phyloP scores from a whole-genome alignment of 2,329 filamentous ascomycete species.

The Trichophyton simii region DNA sequence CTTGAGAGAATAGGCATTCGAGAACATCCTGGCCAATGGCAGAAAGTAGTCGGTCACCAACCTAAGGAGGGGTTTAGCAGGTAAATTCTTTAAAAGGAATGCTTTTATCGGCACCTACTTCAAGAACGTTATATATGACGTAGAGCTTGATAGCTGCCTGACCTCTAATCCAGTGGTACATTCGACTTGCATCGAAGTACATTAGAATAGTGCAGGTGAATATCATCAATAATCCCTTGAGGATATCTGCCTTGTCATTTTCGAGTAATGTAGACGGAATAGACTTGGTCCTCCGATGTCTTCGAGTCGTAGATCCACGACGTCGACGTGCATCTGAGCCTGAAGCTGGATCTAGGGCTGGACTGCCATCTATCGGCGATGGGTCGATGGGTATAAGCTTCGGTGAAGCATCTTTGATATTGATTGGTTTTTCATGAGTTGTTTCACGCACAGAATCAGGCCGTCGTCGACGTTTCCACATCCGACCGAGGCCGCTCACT shows the following conservation, averaged over 20 bases:
- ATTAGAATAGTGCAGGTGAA: conserved; percentile 75
- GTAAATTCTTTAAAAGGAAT: not conserved
- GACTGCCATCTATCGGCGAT: not conserved
- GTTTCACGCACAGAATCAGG: conserved; percentile 6
- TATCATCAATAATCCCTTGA: conserved; percentile 81
- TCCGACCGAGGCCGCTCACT: conserved; percentile 62
- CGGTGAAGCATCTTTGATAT: conserved; percentile 11
- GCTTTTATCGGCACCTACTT: conserved; percentile 37
- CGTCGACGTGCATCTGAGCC: conserved; percentile 13
- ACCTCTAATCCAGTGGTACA: conserved; percentile 95
- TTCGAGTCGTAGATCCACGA: conserved; percentile 25
- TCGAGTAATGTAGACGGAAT: conserved; percentile 72
- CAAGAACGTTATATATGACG: conserved; percentile 95
- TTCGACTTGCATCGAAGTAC: conserved; percentile 84
- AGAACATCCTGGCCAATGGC: conserved; percentile 92
- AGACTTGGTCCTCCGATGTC: conserved; percentile 66
- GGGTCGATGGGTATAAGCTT: not conserved
- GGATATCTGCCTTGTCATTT: conserved; percentile 86
- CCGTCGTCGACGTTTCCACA: conserved; percentile 47
- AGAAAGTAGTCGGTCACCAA: conserved; percentile 76
- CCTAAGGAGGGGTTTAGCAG: conserved; percentile 26
- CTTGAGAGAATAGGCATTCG: conserved; percentile 86
- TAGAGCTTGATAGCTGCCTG: conserved; percentile 97
- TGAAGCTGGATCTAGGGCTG: not conserved
- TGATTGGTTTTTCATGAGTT: conserved; percentile 9